Percentiles rank a stretch among this genome's conserved stretches.
phyloP scores from a whole-genome alignment of 2,329 filamentous ascomycete species.

The Ophiocordyceps polyrhachis-furcata region DNA sequence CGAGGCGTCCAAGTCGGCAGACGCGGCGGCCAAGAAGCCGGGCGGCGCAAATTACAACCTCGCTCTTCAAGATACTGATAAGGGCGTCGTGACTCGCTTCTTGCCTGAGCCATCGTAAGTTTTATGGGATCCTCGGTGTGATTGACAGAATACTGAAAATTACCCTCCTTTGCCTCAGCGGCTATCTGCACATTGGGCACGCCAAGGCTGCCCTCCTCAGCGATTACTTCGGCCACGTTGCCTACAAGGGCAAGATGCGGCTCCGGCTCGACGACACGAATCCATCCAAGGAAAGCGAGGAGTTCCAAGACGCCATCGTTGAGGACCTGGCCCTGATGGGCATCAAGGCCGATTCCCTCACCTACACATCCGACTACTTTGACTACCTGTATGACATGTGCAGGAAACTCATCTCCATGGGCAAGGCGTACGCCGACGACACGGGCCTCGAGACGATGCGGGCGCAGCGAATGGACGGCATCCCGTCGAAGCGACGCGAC shows the following conservation, averaged over 20 bases:
- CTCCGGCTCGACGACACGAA: constrained; percentile 96
- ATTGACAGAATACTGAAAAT: constrained; percentile 2
- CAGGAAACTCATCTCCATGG: constrained; percentile 67
- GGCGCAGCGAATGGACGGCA: constrained; percentile 65
- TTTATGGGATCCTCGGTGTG: constrained; percentile 3
- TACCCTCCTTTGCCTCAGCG: constrained; percentile 22
- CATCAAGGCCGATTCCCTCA: constrained; percentile 70
- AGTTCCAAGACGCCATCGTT: constrained; percentile 85
- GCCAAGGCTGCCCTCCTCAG: constrained; percentile 86
- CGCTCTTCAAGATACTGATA: constrained; percentile 63
- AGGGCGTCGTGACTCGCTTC: constrained; percentile 83
- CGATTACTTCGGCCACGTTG: constrained; percentile 91
- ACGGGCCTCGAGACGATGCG: constrained; percentile 81
- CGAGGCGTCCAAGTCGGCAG: constrained; percentile 48
- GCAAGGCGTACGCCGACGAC: constrained; percentile 85
- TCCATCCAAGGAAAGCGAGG: constrained; percentile 89
- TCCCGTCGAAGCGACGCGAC: constrained; percentile 65
- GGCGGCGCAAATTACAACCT: constrained; percentile 72
- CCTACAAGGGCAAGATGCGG: constrained; percentile 78
- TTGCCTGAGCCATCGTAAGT: constrained; percentile 77
- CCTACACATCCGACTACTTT: constrained; percentile 93
- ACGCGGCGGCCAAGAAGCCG: constrained; percentile 54
- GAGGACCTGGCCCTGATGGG: constrained; percentile 85
- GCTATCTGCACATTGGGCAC: constrained; percentile 89
- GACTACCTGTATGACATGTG: constrained; percentile 76